Evolutionary conservation across 2,329 filamentous ascomycete species (phyloP).

Genomic region (Colletotrichum australisinense): DNA sequence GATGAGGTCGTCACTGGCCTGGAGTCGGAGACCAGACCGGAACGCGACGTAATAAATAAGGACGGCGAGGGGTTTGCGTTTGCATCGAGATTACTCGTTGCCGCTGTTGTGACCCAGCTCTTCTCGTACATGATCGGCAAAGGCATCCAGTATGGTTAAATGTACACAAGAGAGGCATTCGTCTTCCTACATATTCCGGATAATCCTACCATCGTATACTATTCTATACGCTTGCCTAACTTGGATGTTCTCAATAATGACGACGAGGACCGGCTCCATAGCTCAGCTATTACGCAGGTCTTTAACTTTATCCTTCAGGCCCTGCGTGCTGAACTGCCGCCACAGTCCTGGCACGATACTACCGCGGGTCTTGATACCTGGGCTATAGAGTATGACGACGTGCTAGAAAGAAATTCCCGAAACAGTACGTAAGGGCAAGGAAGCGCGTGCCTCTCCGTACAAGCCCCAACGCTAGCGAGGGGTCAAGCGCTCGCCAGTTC

Average conservation of each 20-base stretch:
- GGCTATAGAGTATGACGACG: constrained; percentile 45
- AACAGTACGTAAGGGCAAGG: constrained; percentile 36
- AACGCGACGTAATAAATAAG: too few species aligned
- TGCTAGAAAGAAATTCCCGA: constrained; percentile 42
- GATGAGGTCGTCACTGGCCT: too few species aligned
- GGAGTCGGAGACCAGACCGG: too few species aligned
- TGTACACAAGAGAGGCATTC: too few species aligned
- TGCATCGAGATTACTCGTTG: too few species aligned
- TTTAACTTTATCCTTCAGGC: constrained; percentile 49
- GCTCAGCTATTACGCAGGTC: constrained; percentile 45
- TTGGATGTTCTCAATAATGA: constrained; percentile 48
- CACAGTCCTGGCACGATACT: constrained; percentile 45
- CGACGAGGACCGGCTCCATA: constrained; percentile 44
- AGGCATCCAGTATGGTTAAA: too few species aligned
- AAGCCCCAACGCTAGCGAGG: constrained; percentile 44
- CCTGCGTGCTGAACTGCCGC: constrained; percentile 42
- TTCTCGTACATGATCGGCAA: too few species aligned
- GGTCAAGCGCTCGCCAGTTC: constrained; percentile 44
- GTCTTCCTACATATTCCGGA: too few species aligned
- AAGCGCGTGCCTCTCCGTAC: constrained; percentile 38
- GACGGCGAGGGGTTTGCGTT: too few species aligned
- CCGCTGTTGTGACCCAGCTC: too few species aligned
- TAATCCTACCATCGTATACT: neutral
- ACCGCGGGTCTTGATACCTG: constrained; percentile 44
- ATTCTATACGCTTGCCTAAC: constrained; percentile 17